Evolutionary conservation across 768 basidiomycete species (phyloP), one percentile per base, ranked within the genome.

Genomic region (Aureoboletus auriporus): DNA sequence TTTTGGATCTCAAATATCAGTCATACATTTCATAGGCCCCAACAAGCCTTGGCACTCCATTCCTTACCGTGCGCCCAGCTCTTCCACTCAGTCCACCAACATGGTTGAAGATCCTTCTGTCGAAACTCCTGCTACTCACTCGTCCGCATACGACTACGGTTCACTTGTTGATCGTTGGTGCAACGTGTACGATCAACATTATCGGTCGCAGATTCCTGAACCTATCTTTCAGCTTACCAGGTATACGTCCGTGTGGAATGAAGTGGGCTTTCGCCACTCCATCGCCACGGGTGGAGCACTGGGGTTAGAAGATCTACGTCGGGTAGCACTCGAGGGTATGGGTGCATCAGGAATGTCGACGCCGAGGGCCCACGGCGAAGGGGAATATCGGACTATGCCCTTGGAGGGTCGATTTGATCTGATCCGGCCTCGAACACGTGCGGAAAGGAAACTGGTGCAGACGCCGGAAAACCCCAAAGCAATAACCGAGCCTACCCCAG

Each of bases 1-100:
- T 35, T 97, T 88, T 61, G 93, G 93, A 30, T 81, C 88, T 38
- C 77, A 86, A 57, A 94, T 94, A 65, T 81, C 82, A 40, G 84
- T 83, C 48, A 79, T 96, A 50, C 93, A 97, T 67, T 97, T 96
- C 61, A 97, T 98, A 57, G 95, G 95, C 13, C 78, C 83, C n/a
- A 81, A 90, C 67, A 99, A 99, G 70, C 95, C 96, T 12, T 99
- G 96, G 95, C 75, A 82, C 42, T 79, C 82, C 14, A 74, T 93
- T 42, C 66, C 80, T 40, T 83, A 76, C 65, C 84, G 91, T 29
- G 73, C 83, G 9, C 83, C 89, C 1, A 79, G 75, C 31, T 69
- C 75, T 42, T 55, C 65, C 61, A 42, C 46, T 52, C 53, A 48
- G 45, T 71, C 65, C 56, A 60, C 53, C 59, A 51, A 67, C 60